These are phyloP conservation scores for Tieghemiomyces parasiticus DNA, from an alignment of 192 early-diverging fungal genomes.

Conservation along the genomic window DNA sequence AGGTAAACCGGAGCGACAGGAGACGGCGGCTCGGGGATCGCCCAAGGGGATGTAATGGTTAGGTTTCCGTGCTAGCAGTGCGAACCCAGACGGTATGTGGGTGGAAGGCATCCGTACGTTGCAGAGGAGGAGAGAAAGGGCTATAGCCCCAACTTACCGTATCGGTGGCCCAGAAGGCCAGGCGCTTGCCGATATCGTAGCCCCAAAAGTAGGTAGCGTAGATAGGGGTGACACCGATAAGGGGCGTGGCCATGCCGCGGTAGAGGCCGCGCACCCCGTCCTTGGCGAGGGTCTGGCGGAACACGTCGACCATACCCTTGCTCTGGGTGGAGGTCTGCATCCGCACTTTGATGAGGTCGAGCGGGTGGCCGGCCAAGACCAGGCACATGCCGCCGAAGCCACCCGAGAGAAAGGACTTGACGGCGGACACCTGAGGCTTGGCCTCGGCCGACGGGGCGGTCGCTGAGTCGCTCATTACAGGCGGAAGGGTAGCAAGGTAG, in stretches of 20 bases:
- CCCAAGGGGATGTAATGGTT: too few species aligned
- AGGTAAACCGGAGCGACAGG: constrained; percentile 5
- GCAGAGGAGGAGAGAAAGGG: background rate
- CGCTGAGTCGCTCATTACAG: too few species aligned
- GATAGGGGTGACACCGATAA: constrained; percentile 90
- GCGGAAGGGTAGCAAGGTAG: too few species aligned
- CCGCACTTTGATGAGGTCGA: constrained; percentile 88
- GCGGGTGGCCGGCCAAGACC: constrained; percentile 60
- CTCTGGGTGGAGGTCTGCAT: constrained; percentile 85
- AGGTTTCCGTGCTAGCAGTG: too few species aligned
- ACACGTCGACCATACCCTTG: constrained; percentile 79
- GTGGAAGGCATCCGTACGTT: too few species aligned
- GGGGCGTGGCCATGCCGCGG: constrained; percentile 86
- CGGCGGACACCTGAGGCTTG: constrained; percentile 22
- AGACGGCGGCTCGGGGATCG: background rate
- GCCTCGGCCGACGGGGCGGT: background rate
- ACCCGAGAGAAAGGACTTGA: constrained; percentile 86
- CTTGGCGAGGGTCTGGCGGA: constrained; percentile 77
- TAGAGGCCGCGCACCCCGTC: constrained; percentile 88
- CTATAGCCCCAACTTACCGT: constrained; percentile 22
- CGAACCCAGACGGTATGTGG: too few species aligned
- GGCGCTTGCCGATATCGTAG: constrained; percentile 29
- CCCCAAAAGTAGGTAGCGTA: constrained; percentile 92
- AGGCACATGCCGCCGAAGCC: constrained; percentile 80
- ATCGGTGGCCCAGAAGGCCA: constrained; percentile 24